A percentile compares a stretch with the other conserved stretches of the same genome.
Conservation (phyloP, 2,329 filamentous ascomycete species). For the Monosporascus sp. region DNA sequence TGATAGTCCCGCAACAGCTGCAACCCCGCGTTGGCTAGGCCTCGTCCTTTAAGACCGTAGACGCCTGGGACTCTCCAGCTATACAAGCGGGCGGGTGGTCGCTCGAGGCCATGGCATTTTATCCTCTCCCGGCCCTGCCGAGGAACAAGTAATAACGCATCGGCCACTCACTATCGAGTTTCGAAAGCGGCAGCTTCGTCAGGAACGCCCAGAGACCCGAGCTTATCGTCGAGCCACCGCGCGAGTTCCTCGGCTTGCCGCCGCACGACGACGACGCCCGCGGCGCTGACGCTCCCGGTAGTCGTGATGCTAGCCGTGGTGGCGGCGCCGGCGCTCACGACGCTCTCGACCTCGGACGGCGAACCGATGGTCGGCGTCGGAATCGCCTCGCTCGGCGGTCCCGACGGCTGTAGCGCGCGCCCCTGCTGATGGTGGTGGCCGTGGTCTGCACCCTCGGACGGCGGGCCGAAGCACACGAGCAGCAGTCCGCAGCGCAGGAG, state of each 20-base stretch:
- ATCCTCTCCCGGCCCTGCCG: no score
- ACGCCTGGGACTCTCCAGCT: no score
- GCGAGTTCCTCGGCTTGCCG: constrained; percentile 55
- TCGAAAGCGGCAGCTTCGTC: constrained; percentile 38
- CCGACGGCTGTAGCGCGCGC: constrained; percentile 6
- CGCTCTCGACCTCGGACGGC: constrained; percentile 41
- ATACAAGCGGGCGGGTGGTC: no score
- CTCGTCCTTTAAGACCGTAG: no score
- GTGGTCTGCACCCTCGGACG: constrained; percentile 21
- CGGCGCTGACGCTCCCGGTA: constrained; percentile 31
- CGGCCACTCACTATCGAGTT: constrained; percentile 11
- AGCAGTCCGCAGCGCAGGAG: constrained; percentile 53
- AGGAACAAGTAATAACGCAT: neutral
- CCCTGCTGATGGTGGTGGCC: constrained; percentile 3
- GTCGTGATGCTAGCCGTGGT: constrained; percentile 36
- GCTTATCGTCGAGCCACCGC: constrained; percentile 54
- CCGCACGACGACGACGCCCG: constrained; percentile 46
- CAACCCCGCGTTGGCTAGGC: neutral
- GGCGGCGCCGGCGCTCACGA: constrained; percentile 38
- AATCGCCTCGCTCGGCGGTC: constrained; percentile 16
- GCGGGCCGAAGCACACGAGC: constrained; percentile 54
- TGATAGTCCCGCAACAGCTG: neutral
- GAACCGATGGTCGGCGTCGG: constrained; percentile 28
- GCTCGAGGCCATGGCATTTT: no score
- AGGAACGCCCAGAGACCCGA: constrained; percentile 47